Evolutionary conservation across 2,329 filamentous ascomycete genomes (phyloP), one percentile per base, ranked within the genome.

Genomic region (Neonectria hederae): DNA sequence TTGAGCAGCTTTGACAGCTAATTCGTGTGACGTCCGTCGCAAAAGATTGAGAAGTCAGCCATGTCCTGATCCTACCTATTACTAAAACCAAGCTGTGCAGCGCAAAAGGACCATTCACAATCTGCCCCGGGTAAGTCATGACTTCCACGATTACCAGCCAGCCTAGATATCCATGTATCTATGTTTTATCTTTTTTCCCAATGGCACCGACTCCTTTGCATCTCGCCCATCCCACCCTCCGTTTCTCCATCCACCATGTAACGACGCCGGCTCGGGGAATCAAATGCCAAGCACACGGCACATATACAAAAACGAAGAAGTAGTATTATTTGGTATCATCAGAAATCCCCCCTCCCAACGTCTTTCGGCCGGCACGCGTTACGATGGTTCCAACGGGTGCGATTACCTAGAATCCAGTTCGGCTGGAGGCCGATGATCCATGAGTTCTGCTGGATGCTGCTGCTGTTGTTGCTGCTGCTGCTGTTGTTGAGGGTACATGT

Each of bases 401-500:
- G 7, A 13, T 5, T 6, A 9, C 10, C 43, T 57, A 8, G 43
- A 22, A 28, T 62, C 54, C 17, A 66, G 38, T 24, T 66, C 65
- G n/a, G 51, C 54, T 22, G 57, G 61, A 1, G 30, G 26, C 10
- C 17, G 60, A 4, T 54, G 49, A 22, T 38, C 61, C 61, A 51
- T 56, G 11, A 64, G 54, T 32, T 66, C 56, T 14, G 52, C 52
- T 0, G 61, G 61, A 19, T 51, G 38, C 14, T 54, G 49, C 22
- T 26, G 38, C 21, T 48, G 55, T 7, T 53, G 19, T 14, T 52
- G 45, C 22, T 49, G 30, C 4, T 58, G 24, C 5, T 24, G 45
- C 14, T n/a, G n/a, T n/a, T n/a, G n/a, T n/a, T n/a, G n/a, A n/a
- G 30, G 30, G 17, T 53, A 26, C 21, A 32, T 22, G 17, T 54